phyloP scores from a whole-genome alignment of 1,139 yeast species.

The Kurtzmaniella quercitrusa region DNA sequence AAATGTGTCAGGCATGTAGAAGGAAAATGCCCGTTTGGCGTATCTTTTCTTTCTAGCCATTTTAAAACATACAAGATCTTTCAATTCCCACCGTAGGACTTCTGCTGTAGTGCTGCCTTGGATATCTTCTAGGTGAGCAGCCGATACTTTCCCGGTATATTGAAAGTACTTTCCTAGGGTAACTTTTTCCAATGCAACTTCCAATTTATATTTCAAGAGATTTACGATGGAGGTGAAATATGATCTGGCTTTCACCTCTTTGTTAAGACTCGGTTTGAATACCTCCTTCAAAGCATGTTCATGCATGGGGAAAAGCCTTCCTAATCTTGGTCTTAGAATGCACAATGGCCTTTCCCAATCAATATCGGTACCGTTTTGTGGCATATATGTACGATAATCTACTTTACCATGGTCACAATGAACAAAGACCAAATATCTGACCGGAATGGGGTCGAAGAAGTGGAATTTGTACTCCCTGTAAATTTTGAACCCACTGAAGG shows the following conservation, averaged over 20 bases:
- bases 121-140: conserved; percentile 18
- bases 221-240: conserved; percentile 6
- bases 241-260: neutral
- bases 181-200: conserved; percentile 18
- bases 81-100: conserved; percentile 25
- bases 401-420: conserved; percentile 56
- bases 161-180: conserved; percentile 19
- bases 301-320: conserved; percentile 10
- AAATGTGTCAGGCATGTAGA: conserved; percentile 56
- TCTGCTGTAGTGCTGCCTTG: conserved; percentile 18
- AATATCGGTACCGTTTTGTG: conserved; percentile 35
- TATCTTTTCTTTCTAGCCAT: conserved; percentile 62
- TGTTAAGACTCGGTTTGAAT: neutral
- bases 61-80: conserved; percentile 49
- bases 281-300: conserved; percentile 7
- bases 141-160: conserved; percentile 21
- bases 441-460: conserved; percentile 33
- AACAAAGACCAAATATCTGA: conserved; percentile 45
- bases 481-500: conserved; percentile 59
- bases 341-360: conserved; percentile 56
- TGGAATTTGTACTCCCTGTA: conserved; percentile 47
- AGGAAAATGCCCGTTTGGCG: conserved; percentile 42
- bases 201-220: conserved; percentile 14
- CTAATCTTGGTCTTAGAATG: conserved; percentile 28
- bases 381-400: conserved; percentile 36